These are phyloP conservation scores for Skeletonema potamos DNA, from an alignment of 108 stramenopile genomes.

Conservation along the genomic window DNA sequence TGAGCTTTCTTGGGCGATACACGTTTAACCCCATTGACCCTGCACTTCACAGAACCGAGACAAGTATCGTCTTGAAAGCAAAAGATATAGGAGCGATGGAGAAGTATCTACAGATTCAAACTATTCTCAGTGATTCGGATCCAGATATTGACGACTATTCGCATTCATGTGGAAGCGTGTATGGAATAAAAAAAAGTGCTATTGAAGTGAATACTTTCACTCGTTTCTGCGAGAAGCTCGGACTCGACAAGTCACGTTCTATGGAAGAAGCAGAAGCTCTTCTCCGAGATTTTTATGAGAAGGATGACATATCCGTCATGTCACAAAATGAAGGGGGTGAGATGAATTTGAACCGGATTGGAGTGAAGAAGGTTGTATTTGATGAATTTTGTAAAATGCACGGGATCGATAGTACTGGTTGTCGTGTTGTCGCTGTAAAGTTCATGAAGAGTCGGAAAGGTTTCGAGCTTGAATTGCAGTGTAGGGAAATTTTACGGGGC, in stretches of 20 bases:
- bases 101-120: conserved; percentile 23
- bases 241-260: conserved; percentile 14
- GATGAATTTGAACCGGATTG: conserved; percentile 8
- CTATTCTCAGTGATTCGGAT: conserved; percentile 4
- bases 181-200: conserved; percentile 10
- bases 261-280: conserved; percentile 21
- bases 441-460: conserved; percentile 52
- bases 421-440: conserved; percentile 55
- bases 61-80: conserved; percentile 34
- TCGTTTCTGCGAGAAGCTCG: conserved; percentile 29
- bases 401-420: conserved; percentile 23
- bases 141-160: conserved; percentile 37
- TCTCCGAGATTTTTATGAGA: conserved; percentile 4
- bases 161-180: conserved; percentile 10
- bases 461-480: conserved; percentile 60
- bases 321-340: conserved; percentile 2
- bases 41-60: conserved; percentile 38
- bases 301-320: conserved; percentile 8
- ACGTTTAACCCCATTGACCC: conserved; percentile 12
- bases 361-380: conserved; percentile 35
- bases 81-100: conserved; percentile 46
- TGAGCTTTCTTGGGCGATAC: conserved; percentile 47
- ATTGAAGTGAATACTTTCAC: conserved; percentile 27
- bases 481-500: conserved; percentile 43
- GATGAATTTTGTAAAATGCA: conserved; percentile 34